These are phyloP conservation scores for Osmanthus fragrans DNA, from an alignment of 257 asterid species.

Conservation along the genomic window DNA sequence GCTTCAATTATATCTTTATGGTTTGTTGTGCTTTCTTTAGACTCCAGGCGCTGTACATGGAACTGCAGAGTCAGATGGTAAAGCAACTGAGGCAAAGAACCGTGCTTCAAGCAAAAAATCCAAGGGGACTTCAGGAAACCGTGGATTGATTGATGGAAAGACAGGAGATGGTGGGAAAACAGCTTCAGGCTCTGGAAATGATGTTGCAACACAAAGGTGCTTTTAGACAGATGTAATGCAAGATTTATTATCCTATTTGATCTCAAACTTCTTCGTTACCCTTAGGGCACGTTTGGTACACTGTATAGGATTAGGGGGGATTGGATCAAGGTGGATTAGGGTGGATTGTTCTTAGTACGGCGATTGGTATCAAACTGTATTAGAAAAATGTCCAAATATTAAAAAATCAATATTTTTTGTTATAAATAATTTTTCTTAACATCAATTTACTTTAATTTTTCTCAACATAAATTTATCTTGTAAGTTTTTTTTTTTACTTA, in stretches of 20 bases:
- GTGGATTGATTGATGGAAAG: constrained; percentile 46
- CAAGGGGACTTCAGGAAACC: constrained; percentile 52
- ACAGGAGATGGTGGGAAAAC: constrained; percentile 61
- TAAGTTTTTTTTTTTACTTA: too few species aligned
- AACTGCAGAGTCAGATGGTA: constrained; percentile 60
- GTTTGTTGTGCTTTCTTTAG: constrained; percentile 32
- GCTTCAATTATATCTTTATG: constrained; percentile 11
- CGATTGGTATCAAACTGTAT: too few species aligned
- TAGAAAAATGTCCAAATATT: too few species aligned
- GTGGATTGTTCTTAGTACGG: too few species aligned
- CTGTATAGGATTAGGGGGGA: too few species aligned
- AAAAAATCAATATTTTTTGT: too few species aligned
- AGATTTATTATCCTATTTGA: neutral
- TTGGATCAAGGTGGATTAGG: too few species aligned
- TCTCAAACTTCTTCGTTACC: neutral
- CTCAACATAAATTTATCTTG: too few species aligned
- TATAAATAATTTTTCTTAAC: too few species aligned
- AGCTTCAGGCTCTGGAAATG: constrained; percentile 86
- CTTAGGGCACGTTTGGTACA: too few species aligned
- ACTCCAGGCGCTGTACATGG: constrained; percentile 49
- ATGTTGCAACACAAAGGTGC: constrained; percentile 84
- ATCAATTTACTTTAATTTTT: too few species aligned
- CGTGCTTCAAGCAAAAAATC: constrained; percentile 54
- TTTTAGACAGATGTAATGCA: constrained; percentile 18
- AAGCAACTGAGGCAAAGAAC: constrained; percentile 61